Percentiles rank a stretch among this genome's conserved stretches.
Evolutionary conservation across 805 yeast species (phyloP).

Genomic region (Yarrowia keelungensis): DNA sequence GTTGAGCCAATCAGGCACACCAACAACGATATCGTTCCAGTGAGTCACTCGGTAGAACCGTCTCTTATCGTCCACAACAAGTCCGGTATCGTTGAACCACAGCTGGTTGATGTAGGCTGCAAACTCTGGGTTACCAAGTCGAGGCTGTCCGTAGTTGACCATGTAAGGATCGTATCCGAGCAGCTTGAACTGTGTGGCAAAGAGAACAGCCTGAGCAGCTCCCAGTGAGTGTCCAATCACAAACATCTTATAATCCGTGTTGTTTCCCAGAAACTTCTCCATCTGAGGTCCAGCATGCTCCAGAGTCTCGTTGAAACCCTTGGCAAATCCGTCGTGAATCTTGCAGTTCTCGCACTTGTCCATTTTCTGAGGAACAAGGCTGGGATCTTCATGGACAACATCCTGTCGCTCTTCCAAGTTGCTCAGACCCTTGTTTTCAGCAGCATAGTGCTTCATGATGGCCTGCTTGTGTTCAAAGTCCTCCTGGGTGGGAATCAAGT

Average conservation of each 20-base stretch:
- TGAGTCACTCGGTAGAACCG: conserved; percentile 20
- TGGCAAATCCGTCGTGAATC: conserved; percentile 18
- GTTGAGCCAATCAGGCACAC: conserved; percentile 22
- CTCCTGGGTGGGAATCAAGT: not conserved
- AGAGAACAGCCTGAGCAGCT: conserved; percentile 30
- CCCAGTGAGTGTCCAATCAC: conserved; percentile 33
- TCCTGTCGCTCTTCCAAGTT: conserved; percentile 1
- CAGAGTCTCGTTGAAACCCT: conserved; percentile 13
- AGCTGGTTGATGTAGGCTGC: conserved; percentile 24
- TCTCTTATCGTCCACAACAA: not conserved
- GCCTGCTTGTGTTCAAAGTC: conserved; percentile 12
- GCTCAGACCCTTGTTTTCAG: conserved; percentile 11
- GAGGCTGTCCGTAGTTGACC: conserved; percentile 22
- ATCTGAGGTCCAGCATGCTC: not conserved
- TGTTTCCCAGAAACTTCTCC: conserved; percentile 1
- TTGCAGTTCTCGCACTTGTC: not conserved
- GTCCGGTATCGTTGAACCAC: conserved; percentile 18
- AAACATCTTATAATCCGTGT: conserved; percentile 25
- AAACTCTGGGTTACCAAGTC: conserved; percentile 18
- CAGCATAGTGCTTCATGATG: not conserved
- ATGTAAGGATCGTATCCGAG: conserved; percentile 16
- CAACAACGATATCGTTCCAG: conserved; percentile 22
- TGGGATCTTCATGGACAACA: not conserved
- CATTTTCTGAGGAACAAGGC: conserved; percentile 1
- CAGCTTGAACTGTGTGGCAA: conserved; percentile 15